These are phyloP conservation scores for Artemisia argyi DNA, from an alignment of 129 eudicot genomes.

Conservation along the genomic window DNA sequence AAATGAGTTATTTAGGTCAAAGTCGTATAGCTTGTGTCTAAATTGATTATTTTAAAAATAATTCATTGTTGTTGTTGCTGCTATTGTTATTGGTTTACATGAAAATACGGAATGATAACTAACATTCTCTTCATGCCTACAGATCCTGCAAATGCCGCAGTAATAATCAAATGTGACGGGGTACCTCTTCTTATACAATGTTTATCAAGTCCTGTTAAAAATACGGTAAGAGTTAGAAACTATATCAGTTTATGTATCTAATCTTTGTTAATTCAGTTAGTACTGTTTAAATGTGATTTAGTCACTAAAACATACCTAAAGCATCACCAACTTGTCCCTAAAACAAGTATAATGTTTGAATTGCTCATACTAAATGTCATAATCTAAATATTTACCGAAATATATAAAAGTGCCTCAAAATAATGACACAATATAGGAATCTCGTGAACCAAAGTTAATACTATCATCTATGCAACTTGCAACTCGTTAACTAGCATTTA, in stretches of 20 bases:
- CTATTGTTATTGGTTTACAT: background rate
- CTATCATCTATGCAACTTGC: no score
- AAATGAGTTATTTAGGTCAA: background rate
- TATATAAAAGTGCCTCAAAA: background rate
- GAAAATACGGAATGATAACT: background rate
- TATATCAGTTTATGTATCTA: background rate
- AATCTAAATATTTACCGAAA: background rate
- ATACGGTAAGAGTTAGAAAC: constrained; percentile 53
- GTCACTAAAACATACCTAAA: background rate
- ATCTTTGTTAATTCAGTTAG: background rate
- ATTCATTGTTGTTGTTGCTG: background rate
- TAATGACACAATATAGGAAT: background rate
- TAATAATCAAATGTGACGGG: constrained; percentile 65
- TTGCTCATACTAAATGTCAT: background rate
- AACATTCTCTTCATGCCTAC: background rate
- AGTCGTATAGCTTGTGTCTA: background rate
- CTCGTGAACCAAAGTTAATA: no score
- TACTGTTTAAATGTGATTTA: background rate
- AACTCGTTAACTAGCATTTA: no score
- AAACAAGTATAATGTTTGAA: background rate
- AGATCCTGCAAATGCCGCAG: constrained; percentile 84
- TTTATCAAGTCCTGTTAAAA: constrained; percentile 84
- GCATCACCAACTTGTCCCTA: background rate
- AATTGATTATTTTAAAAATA: background rate
- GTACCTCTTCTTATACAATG: constrained; percentile 71